Percentiles rank a stretch among this genome's conserved stretches.
These are phyloP conservation scores for Metroxylon sagu DNA, from an alignment of 176 grass and related monocot species.

Conservation along the genomic window DNA sequence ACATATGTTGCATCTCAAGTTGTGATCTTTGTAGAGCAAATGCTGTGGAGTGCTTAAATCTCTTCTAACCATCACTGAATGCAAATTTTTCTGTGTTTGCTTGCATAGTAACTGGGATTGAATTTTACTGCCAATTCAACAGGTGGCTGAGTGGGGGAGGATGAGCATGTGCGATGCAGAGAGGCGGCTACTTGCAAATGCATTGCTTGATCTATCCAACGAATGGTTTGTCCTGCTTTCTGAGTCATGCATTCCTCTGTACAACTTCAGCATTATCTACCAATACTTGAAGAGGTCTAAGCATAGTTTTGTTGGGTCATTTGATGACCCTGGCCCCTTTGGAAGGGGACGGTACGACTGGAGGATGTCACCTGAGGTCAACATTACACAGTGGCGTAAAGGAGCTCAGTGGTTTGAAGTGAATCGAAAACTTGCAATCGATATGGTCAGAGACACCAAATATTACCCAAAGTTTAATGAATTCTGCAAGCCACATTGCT, in stretches of 20 bases:
- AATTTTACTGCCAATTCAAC: not conserved
- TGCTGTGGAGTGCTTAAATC: no score
- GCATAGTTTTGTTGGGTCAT: constrained; percentile 46
- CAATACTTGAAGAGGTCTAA: constrained; percentile 32
- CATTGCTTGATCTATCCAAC: constrained; percentile 47
- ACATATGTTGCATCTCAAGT: no score
- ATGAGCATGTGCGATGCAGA: constrained; percentile 53
- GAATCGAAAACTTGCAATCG: constrained; percentile 17
- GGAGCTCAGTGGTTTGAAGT: constrained; percentile 80
- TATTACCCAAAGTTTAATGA: constrained; percentile 52
- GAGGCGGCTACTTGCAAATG: constrained; percentile 60
- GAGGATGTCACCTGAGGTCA: constrained; percentile 28
- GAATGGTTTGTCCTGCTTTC: constrained; percentile 67
- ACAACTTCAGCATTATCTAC: constrained; percentile 29
- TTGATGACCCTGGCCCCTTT: constrained; percentile 31
- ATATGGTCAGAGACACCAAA: constrained; percentile 23
- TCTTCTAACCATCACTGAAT: no score
- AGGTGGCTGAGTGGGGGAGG: constrained; percentile 41
- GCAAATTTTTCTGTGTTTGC: no score
- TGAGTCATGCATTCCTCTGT: constrained; percentile 52
- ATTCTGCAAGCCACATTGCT: constrained; percentile 40
- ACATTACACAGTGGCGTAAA: constrained; percentile 36
- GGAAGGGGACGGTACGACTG: constrained; percentile 43
- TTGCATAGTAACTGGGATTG: no score
- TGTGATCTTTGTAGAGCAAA: no score